Base-by-base conservation (phyloP, 2,329 filamentous ascomycete species). In the Fusarium penzigii region DNA sequence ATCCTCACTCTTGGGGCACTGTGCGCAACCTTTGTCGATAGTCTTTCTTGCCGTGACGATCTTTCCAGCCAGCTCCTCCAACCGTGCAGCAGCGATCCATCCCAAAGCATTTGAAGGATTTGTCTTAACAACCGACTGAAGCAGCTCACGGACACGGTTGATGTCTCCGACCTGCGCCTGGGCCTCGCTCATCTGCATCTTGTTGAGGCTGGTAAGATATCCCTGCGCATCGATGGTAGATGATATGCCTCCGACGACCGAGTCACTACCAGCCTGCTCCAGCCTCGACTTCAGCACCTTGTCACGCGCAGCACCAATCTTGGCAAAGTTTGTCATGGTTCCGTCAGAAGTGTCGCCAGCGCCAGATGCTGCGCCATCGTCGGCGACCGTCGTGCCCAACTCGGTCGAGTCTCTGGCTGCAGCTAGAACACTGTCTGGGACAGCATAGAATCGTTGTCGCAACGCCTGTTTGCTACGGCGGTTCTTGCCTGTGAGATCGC, bases 81-180 rank as follows among this genome's bases (percentile, higher is more conserved):
- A 74, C 65, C 94, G 85, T 14, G 93, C 92, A 4, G 94, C 90
- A 5, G 95, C 94, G 63, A 99, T 95, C 89, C 95, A 99, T 17
- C 92, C 94, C 10, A 94, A 90, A 0, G 90, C 92, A 67, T 97
- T 95, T 57, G 90, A 92, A 2, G 93, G 90, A 70, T 99, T 99
- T 8, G 93, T 97, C 73, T 94, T 95, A 70, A 96, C 95, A 43
- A 97, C 94, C 0, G 93, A 97, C 68, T 96, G 92, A n/a, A 99
- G 77, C 36, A 99, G 80, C 58, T 92, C 88, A 57, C 94, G 85
- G 16, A 95, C 94, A 71, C 94, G 88, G 68, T 96, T 96, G 70
- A 99, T 91, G 67, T 99, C 94, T 54, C 94, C 93, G 25, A 97
- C 89, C 64, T 92, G 89, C 5, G 90, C 84, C 65, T 95, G 90